Evolutionary conservation across 1,284 basidiomycete species (phyloP).

Genomic region (Tausonia pullulans): DNA sequence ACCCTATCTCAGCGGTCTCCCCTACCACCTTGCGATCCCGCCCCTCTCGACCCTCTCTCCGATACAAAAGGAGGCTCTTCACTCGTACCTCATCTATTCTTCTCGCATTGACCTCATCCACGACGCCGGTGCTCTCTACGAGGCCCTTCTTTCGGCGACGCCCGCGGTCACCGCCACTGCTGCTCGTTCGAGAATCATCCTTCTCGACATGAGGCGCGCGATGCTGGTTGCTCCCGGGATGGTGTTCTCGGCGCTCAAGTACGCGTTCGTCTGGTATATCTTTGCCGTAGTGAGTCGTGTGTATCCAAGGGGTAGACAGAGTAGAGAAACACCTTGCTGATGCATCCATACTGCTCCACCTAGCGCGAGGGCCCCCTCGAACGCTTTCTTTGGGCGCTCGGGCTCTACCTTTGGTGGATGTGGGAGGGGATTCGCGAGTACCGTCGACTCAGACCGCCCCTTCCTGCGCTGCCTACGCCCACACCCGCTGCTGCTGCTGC

Average conservation of each 20-base stretch:
- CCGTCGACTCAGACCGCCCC: neutral
- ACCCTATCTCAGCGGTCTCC: neutral
- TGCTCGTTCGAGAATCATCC: neutral
- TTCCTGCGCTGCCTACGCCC: neutral
- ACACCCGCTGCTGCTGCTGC: neutral
- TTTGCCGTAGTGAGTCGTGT: neutral
- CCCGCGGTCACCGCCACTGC: neutral
- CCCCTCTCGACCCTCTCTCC: neutral
- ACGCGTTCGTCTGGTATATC: slow-evolving; percentile 13
- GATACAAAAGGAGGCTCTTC: neutral
- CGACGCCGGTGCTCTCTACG: neutral
- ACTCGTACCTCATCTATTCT: slow-evolving; percentile 12
- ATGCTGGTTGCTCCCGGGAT: neutral
- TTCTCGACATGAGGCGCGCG: neutral
- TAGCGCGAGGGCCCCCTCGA: neutral
- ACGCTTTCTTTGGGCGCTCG: slow-evolving; percentile 2
- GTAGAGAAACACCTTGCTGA: no score
- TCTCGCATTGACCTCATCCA: neutral
- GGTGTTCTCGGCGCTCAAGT: neutral
- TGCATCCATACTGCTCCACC: neutral
- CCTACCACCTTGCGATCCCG: slow-evolving; percentile 2
- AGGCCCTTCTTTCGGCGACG: neutral
- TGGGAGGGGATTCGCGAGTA: slow-evolving; percentile 7
- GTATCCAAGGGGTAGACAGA: no score
- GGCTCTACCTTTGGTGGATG: slow-evolving; percentile 6